Conservation (phyloP, 2,329 filamentous ascomycete species). For the Beauveria sp. region DNA sequence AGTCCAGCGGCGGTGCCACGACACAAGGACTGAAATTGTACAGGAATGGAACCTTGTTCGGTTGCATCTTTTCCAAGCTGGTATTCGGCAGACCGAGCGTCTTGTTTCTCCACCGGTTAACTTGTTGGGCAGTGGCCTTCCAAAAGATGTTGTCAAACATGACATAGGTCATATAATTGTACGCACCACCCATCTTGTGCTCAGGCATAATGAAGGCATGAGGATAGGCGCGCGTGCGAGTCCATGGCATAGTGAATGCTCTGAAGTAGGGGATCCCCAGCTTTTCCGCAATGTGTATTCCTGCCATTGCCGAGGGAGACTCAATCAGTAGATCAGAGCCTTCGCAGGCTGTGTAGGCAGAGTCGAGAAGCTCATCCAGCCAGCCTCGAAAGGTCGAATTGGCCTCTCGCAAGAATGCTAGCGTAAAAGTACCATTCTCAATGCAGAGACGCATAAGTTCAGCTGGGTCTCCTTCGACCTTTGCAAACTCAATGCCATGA, state of each 20-base stretch:
- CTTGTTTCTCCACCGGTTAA: conserved; percentile 87
- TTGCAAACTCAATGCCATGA: conserved; percentile 90
- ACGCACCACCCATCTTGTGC: conserved; percentile 87
- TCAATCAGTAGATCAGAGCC: conserved; percentile 87
- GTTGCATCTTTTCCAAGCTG: conserved; percentile 81
- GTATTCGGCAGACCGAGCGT: conserved; percentile 73
- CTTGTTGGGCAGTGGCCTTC: conserved; percentile 82
- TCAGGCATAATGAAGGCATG: conserved; percentile 93
- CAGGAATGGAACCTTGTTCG: conserved; percentile 94
- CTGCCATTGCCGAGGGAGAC: conserved; percentile 92
- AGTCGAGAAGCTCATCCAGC: conserved; percentile 80
- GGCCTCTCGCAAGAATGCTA: conserved; percentile 81
- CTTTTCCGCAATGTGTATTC: conserved; percentile 94
- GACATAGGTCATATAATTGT: conserved; percentile 92
- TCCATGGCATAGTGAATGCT: conserved; percentile 99
- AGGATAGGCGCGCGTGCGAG: conserved; percentile 86
- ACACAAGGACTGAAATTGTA: conserved; percentile 96
- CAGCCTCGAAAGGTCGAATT: conserved; percentile 85
- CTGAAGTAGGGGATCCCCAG: conserved; percentile 91
- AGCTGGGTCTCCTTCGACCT: conserved; percentile 82
- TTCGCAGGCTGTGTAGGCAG: conserved; percentile 77
- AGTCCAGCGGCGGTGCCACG: conserved; percentile 89
- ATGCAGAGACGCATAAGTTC: conserved; percentile 96
- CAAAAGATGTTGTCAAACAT: conserved; percentile 97
- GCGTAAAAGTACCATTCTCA: conserved; percentile 94